Base-by-base conservation (phyloP, 495 filamentous ascomycete species). In the Annulohypoxylon maeteangense region DNA sequence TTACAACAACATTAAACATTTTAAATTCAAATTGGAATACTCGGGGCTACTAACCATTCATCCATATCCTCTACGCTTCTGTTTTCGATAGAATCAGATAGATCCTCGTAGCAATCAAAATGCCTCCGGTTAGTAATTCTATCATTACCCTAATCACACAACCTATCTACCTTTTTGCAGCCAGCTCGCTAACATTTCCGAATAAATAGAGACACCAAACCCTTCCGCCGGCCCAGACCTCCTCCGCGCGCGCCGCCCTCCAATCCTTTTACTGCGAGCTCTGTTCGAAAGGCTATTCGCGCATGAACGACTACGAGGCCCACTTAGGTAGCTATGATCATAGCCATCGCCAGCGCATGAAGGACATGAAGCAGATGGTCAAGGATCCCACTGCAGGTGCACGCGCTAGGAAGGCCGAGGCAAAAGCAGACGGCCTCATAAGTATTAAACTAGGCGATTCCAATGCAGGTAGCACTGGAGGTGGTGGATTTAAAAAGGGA, bases 231-330 rank as follows among this genome's bases (percentile, higher is more conserved):
- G 83, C 84, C 45, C 80, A 94, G 81, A 97, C 95, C 3, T 90
- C 94, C 67, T 92, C 91, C 36, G 95, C 95, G 0, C 90, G 93
- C 36, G 92, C 93, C 74, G 95, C 95, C 4, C 84, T 91, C n/a
- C 92, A 91, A 71, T 88, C 92, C 27, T 97, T 99, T 82, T 93
- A 92, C 80, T 99, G 91, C 81, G 84, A 90, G 44, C 81, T 92
- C 62, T 92, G 90, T 75, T 81, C 84, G 42, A 90, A 92, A 80
- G 88, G 89, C 68, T 92, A 92, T 79, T 82, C 81, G 12, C 89
- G 90, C 59, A 88, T 89, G 84, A 89, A 90, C 73, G 89, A 91
- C 68, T 91, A 88, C 74, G 89, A 91, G 74, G 86, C 87, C 23
- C 90, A 92, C 74, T 85, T 91, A 25, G 82, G 83, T 65, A 90